Conservation (phyloP, 164 flowering plant species). For the Euptelea pleiosperma region DNA sequence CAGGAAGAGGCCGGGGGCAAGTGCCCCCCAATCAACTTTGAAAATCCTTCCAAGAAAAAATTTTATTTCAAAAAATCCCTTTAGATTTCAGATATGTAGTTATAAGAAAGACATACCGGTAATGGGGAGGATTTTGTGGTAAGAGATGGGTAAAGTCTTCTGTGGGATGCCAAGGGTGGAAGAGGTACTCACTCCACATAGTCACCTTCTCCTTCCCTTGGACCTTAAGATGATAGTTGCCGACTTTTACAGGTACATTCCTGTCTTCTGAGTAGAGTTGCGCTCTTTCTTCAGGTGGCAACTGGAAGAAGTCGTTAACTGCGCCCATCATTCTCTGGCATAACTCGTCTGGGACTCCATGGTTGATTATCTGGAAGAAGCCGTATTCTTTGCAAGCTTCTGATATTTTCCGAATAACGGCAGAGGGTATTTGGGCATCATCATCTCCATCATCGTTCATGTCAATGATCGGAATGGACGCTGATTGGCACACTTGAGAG, state of each 20-base stretch:
- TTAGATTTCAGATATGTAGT: no score
- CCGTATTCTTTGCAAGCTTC: no score
- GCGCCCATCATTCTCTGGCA: slow-evolving; percentile 14
- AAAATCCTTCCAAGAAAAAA: no score
- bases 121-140: slow-evolving; percentile 6
- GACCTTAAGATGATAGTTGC: slow-evolving; percentile 9
- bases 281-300: slow-evolving; percentile 18
- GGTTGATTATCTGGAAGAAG: no score
- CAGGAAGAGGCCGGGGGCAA: no score
- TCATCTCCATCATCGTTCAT: background rate
- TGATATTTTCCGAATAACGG: background rate
- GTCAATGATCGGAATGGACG: no score
- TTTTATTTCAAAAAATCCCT: no score
- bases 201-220: slow-evolving; percentile 13
- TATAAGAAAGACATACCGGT: slow-evolving; percentile 3
- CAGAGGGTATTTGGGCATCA: no score
- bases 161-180: slow-evolving; percentile 19
- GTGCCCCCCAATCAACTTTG: no score
- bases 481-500: no score
- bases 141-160: no score
- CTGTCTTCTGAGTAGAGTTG: slow-evolving; percentile 4
- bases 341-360: slow-evolving; percentile 23
- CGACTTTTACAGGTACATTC: slow-evolving; percentile 10
- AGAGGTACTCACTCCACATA: slow-evolving; percentile 26
- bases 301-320: slow-evolving; percentile 12